Evolutionary conservation across 345 rosid genomes (phyloP), one percentile per base, ranked within the genome.

Genomic region (Euphorbia lathyris): DNA sequence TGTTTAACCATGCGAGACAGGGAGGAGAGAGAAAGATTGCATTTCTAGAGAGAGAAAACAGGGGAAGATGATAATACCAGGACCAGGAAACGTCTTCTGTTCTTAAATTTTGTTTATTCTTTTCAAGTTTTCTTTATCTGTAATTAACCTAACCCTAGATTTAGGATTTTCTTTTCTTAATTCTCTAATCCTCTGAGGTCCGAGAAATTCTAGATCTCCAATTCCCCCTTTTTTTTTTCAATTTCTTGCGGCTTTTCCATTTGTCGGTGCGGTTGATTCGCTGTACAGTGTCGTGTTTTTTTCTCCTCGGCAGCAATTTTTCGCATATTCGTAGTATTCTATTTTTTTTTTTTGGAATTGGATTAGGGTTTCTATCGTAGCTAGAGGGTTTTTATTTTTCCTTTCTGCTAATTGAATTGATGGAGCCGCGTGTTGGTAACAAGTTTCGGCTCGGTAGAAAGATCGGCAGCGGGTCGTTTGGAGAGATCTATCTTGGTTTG

Each of bases 391-490:
- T 66, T 29, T 45, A 10, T 42, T 72, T 53, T 55, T 51, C 45
- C 36, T 13, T 38, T 55, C 5, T 36, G 52, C 20, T 23, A 11
- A 11, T 69, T 58, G 38, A 9, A 10, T 58, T 19, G 38, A 93
- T 91, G 98, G 98, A 94, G 75, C 93, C 96, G 11, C 83, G 90
- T 56, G 90, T 96, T 36, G 98, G 95, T 40, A 90, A 89, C 74
- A 92, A 92, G 90, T 96, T 90, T 78, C 83, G 90, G 57, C 89
- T 92, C 17, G 98, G 99, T 66, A 74, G 93, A 7, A 96, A 96
- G 93, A 96, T 96, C 86, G 99, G 98, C 26, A 82, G 98, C 81
- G 99, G 99, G 74, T 96, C 99, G 42, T 96, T 96, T 66, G 99
- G 99, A 62, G 98, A 96, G 93, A 96, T 96, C 95, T 92, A 92